phyloP scores from a whole-genome alignment of 768 basidiomycete genomes.

The Naganishia kalamii region DNA sequence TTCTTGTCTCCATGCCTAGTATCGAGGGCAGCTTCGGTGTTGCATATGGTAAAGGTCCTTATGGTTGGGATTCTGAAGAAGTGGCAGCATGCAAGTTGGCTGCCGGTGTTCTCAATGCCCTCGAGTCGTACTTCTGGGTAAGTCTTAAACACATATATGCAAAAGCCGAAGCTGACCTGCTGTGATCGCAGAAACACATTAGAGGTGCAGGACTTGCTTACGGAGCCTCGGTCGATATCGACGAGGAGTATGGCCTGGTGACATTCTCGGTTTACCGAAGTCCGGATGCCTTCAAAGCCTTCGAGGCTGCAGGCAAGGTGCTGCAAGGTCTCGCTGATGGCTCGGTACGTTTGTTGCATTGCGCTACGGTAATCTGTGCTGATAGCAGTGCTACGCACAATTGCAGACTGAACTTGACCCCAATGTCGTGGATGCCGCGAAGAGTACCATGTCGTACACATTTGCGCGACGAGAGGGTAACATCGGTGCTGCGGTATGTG shows the following conservation, averaged over 20 bases:
- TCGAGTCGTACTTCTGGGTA: slow-evolving; percentile 93
- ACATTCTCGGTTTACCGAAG: slow-evolving; percentile 36
- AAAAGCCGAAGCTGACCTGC: background rate
- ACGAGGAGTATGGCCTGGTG: slow-evolving; percentile 58
- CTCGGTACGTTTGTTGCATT: slow-evolving; percentile 53
- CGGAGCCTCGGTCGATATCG: slow-evolving; percentile 68
- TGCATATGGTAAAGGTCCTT: slow-evolving; percentile 70
- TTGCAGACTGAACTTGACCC: slow-evolving; percentile 69
- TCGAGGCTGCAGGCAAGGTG: slow-evolving; percentile 69
- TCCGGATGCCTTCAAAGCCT: slow-evolving; percentile 57
- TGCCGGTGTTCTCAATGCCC: slow-evolving; percentile 77
- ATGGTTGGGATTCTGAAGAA: slow-evolving; percentile 73
- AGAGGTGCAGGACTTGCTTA: slow-evolving; percentile 93
- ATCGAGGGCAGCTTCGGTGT: slow-evolving; percentile 87
- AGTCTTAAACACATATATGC: slow-evolving; percentile 6
- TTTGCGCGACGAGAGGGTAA: slow-evolving; percentile 78
- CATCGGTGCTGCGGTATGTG: slow-evolving; percentile 72
- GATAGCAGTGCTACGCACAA: background rate
- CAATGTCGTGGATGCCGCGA: slow-evolving; percentile 78
- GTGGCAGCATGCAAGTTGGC: slow-evolving; percentile 80
- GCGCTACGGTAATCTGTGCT: slow-evolving; percentile 12
- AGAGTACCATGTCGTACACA: slow-evolving; percentile 80
- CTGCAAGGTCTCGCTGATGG: slow-evolving; percentile 74
- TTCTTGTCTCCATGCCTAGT: slow-evolving; percentile 80
- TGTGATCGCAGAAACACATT: slow-evolving; percentile 49